phyloP scores from a whole-genome alignment of 148 eudicot genomes.

The Tetragonia tetragonoides region DNA sequence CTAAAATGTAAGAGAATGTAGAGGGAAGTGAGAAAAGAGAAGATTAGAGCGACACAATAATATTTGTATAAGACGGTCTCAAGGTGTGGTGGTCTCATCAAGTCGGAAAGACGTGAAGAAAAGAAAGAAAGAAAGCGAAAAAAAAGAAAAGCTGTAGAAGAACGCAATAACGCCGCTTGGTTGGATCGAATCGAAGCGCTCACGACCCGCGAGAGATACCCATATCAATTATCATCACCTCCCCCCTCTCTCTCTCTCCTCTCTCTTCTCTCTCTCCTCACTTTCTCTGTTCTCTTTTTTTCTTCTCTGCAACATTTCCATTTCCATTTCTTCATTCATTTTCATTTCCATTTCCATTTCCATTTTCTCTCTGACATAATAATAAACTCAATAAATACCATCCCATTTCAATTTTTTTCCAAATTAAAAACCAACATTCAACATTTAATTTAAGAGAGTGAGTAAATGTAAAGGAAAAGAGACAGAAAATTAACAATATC shows the following conservation, averaged over 20 bases:
- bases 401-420: not conserved
- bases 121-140: not conserved
- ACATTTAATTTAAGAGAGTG: too few relatives aligned
- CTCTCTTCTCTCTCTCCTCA: not conserved
- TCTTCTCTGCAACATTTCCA: not conserved
- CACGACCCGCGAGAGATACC: not conserved
- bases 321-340: not conserved
- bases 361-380: too few relatives aligned
- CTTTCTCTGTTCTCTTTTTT: not conserved
- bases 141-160: slow-evolving; percentile 18
- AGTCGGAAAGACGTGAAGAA: not conserved
- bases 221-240: not conserved
- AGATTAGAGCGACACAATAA: too few relatives aligned
- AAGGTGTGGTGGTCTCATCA: not conserved
- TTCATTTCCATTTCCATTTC: too few relatives aligned
- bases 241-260: not conserved
- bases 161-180: slow-evolving; percentile 28
- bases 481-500: not conserved
- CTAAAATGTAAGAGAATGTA: not conserved
- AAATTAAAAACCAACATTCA: too few relatives aligned
- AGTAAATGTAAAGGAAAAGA: not conserved
- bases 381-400: too few relatives aligned
- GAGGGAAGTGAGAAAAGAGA: too few relatives aligned
- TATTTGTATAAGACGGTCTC: too few relatives aligned
- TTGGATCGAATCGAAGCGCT: slow-evolving; percentile 19